Base-by-base conservation (phyloP, 139 green algal genomes). In the Haematococcus sp. region DNA sequence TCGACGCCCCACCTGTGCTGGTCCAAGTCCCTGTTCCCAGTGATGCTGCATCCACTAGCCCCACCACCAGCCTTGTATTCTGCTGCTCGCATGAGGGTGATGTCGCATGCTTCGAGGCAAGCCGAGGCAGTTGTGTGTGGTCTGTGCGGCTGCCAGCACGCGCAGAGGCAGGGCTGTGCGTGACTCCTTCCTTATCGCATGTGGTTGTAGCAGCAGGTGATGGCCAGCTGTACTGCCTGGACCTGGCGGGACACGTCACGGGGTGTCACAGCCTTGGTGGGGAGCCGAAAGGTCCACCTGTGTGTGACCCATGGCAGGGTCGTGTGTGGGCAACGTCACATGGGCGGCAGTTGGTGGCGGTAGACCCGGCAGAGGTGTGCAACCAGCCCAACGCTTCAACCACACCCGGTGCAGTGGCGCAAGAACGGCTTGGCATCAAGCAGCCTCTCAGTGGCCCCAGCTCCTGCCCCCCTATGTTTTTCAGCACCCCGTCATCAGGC, bases 21-120 rank as follows among this genome's bases (percentile, higher is more conserved):
- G 27, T 73, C 20, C 28, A 15, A 16, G 25, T 70, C 28, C 19
- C 54, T 61, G 54, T 5, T 61, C 4, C 46, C 23, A 31, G 22
- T 27, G 52, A 4, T 31, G 52, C 52, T 27, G 52, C 52, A 61
- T 28, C 52, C 19, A 4, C 23, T 61, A 49, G 15, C 52, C 9
- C 52, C n/a, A 9, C 11, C 25, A 20, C 25, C 67, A 52, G 28
- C 9, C 20, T 13, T 31, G 22, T 28, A 27, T 70, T n/a, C 27
- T 9, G 23, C 33, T 65, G 68, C 49, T 81, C 75, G 0, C 75
- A 81, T 60, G 75, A 81, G 32, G 75, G 75, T 27, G 68, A 76
- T 23, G 75, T 81, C 1, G 68, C 68, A 1, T 67, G 46, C 19
- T 33, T 73, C 34, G 75, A 81, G 44, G 68, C 49, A 19, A 17